phyloP scores from a whole-genome alignment of 2,329 filamentous ascomycete species.

The Sarocladiaceae sp. region DNA sequence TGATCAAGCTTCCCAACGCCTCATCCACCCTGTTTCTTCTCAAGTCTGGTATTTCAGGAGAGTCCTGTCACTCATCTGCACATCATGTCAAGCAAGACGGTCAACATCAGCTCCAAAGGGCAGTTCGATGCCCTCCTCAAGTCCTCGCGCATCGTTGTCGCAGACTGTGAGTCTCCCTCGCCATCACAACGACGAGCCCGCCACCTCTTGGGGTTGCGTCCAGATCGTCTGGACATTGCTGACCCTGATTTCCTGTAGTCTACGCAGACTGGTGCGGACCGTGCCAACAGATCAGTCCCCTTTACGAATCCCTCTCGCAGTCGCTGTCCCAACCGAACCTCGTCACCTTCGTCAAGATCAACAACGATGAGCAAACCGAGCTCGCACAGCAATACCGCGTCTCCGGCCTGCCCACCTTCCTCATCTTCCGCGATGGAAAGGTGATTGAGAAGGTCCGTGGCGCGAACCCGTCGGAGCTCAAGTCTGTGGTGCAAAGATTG shows the following conservation, averaged over 20 bases:
- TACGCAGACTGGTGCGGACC: slow-evolving; percentile 82
- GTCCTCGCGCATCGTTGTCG: slow-evolving; percentile 72
- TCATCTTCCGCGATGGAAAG: slow-evolving; percentile 72
- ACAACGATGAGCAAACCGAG: slow-evolving; percentile 70
- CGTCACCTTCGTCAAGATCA: slow-evolving; percentile 82
- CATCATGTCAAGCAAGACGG: slow-evolving; percentile 23
- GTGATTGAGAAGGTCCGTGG: slow-evolving; percentile 65
- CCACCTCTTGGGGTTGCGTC: slow-evolving; percentile 12
- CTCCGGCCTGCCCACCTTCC: slow-evolving; percentile 80
- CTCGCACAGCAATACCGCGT: slow-evolving; percentile 69
- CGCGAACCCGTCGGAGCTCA: slow-evolving; percentile 65
- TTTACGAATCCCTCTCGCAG: slow-evolving; percentile 71
- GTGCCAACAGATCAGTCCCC: slow-evolving; percentile 75
- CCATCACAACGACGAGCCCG: slow-evolving; percentile 11
- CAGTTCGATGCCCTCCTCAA: slow-evolving; percentile 65
- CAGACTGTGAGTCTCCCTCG: slow-evolving; percentile 65
- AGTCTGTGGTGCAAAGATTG: slow-evolving; percentile 64
- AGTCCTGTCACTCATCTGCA: neutral
- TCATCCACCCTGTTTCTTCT: neutral
- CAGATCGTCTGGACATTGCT: slow-evolving; percentile 14
- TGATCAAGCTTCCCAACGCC: neutral
- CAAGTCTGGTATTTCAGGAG: neutral
- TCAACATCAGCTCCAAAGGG: slow-evolving; percentile 38
- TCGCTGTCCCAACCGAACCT: slow-evolving; percentile 64
- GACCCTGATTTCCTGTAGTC: slow-evolving; percentile 46